Conservation (phyloP, 2,329 filamentous ascomycete species). For the Parafenestella ontariensis region DNA sequence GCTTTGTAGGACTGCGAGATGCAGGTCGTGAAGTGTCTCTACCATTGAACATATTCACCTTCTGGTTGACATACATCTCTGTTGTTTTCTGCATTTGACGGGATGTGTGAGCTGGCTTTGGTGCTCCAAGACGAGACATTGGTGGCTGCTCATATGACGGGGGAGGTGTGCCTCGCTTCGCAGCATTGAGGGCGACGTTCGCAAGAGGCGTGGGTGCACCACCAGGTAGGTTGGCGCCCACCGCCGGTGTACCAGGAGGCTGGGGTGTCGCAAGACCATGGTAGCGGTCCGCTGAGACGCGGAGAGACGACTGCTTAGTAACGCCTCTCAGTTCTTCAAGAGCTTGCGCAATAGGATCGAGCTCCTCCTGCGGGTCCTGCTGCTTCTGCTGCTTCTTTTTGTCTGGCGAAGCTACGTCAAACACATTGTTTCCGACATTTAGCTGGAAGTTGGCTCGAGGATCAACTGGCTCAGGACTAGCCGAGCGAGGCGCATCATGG, state of each 20-base stretch:
- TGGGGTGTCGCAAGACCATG: conserved; percentile 89
- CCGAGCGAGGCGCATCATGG: conserved; percentile 42
- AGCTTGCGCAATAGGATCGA: conserved; percentile 89
- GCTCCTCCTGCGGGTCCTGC: conserved; percentile 62
- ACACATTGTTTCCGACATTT: conserved; percentile 95
- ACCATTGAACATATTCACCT: conserved; percentile 75
- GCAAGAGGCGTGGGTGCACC: conserved; percentile 55
- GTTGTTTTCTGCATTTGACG: conserved; percentile 96
- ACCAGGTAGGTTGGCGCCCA: conserved; percentile 48
- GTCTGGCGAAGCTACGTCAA: conserved; percentile 85
- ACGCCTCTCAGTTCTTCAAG: conserved; percentile 91
- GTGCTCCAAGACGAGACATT: conserved; percentile 82
- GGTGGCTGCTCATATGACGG: conserved; percentile 80
- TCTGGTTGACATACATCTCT: conserved; percentile 84
- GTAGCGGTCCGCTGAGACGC: conserved; percentile 96
- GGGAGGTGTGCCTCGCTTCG: conserved; percentile 77
- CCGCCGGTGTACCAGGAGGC: conserved; percentile 50
- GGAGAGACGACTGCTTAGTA: conserved; percentile 76
- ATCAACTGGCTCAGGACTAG: conserved; percentile 79
- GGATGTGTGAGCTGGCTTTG: conserved; percentile 89
- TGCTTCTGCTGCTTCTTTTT: conserved; percentile 56
- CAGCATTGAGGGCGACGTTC: conserved; percentile 59
- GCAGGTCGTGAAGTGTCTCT: conserved; percentile 61
- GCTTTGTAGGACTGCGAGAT: conserved; percentile 59
- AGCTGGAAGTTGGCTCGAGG: conserved; percentile 91